Percentiles rank a stretch among this genome's conserved stretches.
These are phyloP conservation scores for Leccinum uliginosum DNA, from an alignment of 768 basidiomycete genomes.

Conservation along the genomic window DNA sequence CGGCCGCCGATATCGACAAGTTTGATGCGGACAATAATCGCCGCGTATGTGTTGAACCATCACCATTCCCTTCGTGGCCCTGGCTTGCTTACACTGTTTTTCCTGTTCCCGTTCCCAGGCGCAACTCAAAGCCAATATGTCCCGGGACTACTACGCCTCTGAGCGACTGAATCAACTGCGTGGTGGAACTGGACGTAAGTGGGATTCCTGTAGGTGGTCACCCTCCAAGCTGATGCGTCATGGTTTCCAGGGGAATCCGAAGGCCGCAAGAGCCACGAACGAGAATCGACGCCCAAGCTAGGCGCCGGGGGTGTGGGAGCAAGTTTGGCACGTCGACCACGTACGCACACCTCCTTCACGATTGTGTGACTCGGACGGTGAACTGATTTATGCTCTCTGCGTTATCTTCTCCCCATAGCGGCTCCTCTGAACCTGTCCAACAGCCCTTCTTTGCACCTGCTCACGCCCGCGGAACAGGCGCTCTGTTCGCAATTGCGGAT, in stretches of 20 bases:
- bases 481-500: constrained; percentile 89
- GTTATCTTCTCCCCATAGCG: constrained; percentile 26
- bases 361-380: not conserved
- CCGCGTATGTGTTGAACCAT: constrained; percentile 46
- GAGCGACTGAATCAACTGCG: constrained; percentile 51
- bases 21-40: constrained; percentile 74
- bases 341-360: constrained; percentile 27
- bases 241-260: constrained; percentile 40
- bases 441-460: constrained; percentile 83
- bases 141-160: constrained; percentile 53
- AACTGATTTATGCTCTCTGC: not conserved
- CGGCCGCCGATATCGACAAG: constrained; percentile 84
- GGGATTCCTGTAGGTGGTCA: not conserved
- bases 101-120: constrained; percentile 35
- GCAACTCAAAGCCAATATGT: constrained; percentile 54
- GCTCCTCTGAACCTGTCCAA: constrained; percentile 87
- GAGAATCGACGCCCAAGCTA: constrained; percentile 54
- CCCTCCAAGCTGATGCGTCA: not conserved
- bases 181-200: constrained; percentile 43
- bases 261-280: constrained; percentile 56
- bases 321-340: constrained; percentile 39
- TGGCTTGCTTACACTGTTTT: not conserved
- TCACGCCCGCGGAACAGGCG: constrained; percentile 81
- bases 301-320: constrained; percentile 31
- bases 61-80: not conserved